Base-by-base conservation (phyloP, 257 asterid species). In the Nicotiana benthamiana region DNA sequence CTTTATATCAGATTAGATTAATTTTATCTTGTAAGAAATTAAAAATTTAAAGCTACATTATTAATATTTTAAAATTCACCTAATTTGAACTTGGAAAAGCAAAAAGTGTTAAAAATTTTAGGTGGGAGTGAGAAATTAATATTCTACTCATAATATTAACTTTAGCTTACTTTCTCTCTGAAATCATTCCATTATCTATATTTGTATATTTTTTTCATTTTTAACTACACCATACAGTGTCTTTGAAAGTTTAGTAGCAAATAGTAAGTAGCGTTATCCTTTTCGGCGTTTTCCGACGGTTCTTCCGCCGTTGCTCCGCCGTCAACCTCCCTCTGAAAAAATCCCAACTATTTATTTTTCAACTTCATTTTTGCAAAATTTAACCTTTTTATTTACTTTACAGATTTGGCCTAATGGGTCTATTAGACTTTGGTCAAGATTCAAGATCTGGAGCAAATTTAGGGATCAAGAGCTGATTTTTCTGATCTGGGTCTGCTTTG, bases 211-310 rank as follows among this genome's bases (percentile, higher is more conserved):
- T 46, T 62, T 48, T 40, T 64, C 75, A 64, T 64, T 79, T 64
- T 79, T 79, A 79, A 64, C 74, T 67, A 54, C 76, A 63, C 57
- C 82, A 79, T 63, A 62, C 82, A 74, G 79, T 79, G 65, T 70
- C 75, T 34, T 65, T 65, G 65, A 54, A 67, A 34, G 53, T 48
- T 51, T 79, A 79, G 82, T 79, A 51, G 52, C 65, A 64, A 70
- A 79, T 64, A 48, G 82, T 79, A 43, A 68, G 61, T 64, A 70
- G 18, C 82, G 64, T 46, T 13, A 78, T 60, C 51, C 77, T 79
- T 79, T 40, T 40, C 48, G 1, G 48, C 12, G 12, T 40, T 40
- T 64, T 64, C 82, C 82, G 82, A 28, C 76, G 75, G 72, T 26
- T 78, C 59, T 78, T 65, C 72, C 82, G 75, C 77, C 75, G 77